Evolutionary conservation across 768 basidiomycete species (phyloP).

Genomic region (Suillus ampliporus): DNA sequence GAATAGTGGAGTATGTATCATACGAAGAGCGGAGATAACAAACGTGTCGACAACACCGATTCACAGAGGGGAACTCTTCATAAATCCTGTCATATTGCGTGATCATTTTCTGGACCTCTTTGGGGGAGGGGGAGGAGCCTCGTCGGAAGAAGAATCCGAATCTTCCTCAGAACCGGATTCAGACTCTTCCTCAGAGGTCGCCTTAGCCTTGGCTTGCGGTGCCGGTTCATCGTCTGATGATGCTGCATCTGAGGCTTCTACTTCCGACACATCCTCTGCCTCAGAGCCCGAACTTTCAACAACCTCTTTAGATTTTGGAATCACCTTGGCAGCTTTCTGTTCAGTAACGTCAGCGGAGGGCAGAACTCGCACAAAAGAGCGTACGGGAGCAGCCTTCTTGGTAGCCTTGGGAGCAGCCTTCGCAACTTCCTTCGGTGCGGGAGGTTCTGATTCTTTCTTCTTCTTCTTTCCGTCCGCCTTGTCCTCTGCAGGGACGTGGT

Average conservation of each 20-base stretch:
- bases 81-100: not conserved
- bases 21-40: not conserved
- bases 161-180: slow-evolving; percentile 27
- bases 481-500: slow-evolving; percentile 53
- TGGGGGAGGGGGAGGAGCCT: slow-evolving; percentile 27
- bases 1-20: slow-evolving; percentile 7
- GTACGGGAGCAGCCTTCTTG: slow-evolving; percentile 29
- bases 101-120: slow-evolving; percentile 34
- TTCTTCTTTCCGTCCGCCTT: slow-evolving; percentile 42
- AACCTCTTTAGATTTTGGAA: slow-evolving; percentile 28
- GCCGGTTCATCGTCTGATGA: slow-evolving; percentile 31
- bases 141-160: slow-evolving; percentile 42
- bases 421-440: slow-evolving; percentile 33
- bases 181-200: slow-evolving; percentile 21
- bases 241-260: slow-evolving; percentile 15
- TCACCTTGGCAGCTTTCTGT: slow-evolving; percentile 31
- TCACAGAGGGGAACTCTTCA: not conserved
- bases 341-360: slow-evolving; percentile 18
- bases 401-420: slow-evolving; percentile 21
- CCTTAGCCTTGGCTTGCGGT: slow-evolving; percentile 22
- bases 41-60: not conserved
- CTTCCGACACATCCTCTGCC: slow-evolving; percentile 22
- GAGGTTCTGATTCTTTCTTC: slow-evolving; percentile 38
- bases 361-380: slow-evolving; percentile 16
- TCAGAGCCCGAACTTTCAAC: slow-evolving; percentile 39